Base-by-base conservation (phyloP, 2,329 filamentous ascomycete genomes). In the Coniosporium tulheliwenetii region DNA sequence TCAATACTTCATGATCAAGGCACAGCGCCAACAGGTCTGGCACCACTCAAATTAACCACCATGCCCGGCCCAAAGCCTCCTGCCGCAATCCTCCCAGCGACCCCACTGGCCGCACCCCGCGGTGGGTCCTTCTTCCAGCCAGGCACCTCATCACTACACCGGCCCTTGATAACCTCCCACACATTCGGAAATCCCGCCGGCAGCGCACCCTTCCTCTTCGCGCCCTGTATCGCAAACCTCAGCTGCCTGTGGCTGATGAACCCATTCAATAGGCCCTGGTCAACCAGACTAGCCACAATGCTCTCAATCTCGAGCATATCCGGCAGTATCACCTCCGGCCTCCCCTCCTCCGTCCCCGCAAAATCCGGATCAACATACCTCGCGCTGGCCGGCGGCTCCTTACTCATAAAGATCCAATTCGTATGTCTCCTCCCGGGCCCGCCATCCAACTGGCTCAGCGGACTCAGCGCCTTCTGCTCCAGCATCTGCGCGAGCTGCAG, bases 181-280 rank as follows among this genome's bases (percentile, higher is more conserved):
- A 84, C 75, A 36, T 64, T 66, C 1, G 87, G 86, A 65, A 89
- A 95, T 0, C 83, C 84, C 1, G 80, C 81, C 30, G 67, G 66
- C 14, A 84, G 60, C 0, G 79, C 71, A 16, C 75, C 71, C 16
- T 55, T 56, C 41, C 51, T 53, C 44, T 79, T 81, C 16, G 82
- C 77, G 2, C 87, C 86, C 40, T 81, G 76, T 36, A 95, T 83
- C 10, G 85, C 86, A 52, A 95, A 86, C 38, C 82, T 78, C 36
- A 73, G 72, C 52, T 79, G 77, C 19, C 73, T 73, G 52, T 93
- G 85, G 12, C 82, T 83, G 26, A 95, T 72, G 53, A 87, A 95
- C 1, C 87, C 89, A 48, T 80, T 77, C 55, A 95, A 68, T 16
- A 94, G 65, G 1, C 82, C 84, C 58, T 93, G 84, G 39, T 81